These are phyloP conservation scores for Globisporangium mamillatum DNA, from an alignment of 352 stramenopile genomes.

Conservation along the genomic window DNA sequence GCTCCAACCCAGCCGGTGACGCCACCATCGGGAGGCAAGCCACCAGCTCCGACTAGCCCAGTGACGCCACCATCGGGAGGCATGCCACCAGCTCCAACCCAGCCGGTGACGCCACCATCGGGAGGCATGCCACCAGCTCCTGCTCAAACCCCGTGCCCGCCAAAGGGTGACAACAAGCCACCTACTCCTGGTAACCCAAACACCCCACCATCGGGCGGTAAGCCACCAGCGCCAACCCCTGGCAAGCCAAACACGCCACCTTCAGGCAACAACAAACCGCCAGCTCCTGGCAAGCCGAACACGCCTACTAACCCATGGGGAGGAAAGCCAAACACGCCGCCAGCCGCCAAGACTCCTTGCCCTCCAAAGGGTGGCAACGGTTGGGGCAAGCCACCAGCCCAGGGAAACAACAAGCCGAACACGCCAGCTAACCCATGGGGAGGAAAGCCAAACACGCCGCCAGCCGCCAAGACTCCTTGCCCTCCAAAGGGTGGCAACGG, in stretches of 20 bases:
- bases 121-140: too few relatives aligned
- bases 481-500: conserved; percentile 6
- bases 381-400: not conserved
- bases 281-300: conserved; percentile 1
- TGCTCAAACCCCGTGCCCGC: conserved; percentile 5
- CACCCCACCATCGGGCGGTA: too few relatives aligned
- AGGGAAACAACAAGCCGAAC: conserved; percentile 4
- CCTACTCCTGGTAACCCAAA: not conserved
- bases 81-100: too few relatives aligned
- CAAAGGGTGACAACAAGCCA: not conserved
- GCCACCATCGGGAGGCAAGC: too few relatives aligned
- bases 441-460: conserved; percentile 8
- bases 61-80: too few relatives aligned
- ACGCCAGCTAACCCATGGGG: conserved; percentile 4
- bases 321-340: conserved; percentile 10
- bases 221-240: too few relatives aligned
- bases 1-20: too few relatives aligned
- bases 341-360: conserved; percentile 10
- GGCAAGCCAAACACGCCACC: not conserved
- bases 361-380: conserved; percentile 2
- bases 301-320: conserved; percentile 3
- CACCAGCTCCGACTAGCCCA: too few relatives aligned
- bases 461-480: conserved; percentile 10
- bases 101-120: too few relatives aligned
- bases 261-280: not conserved